phyloP scores from a whole-genome alignment of 768 basidiomycete species.

The Strobilomyces confusus region DNA sequence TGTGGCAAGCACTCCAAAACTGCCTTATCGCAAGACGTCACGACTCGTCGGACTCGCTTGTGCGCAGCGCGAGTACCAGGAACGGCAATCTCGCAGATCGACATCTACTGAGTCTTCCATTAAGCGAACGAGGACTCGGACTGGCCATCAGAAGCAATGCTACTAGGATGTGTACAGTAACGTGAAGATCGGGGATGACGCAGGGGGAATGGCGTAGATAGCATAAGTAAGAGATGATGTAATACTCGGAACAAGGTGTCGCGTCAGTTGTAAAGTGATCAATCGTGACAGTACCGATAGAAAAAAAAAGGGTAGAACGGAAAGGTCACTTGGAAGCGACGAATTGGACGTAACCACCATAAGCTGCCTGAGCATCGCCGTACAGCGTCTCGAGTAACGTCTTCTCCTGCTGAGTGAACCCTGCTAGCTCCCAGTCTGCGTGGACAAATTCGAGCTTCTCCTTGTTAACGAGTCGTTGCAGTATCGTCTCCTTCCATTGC shows the following conservation, averaged over 20 bases:
- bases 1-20: too few species aligned
- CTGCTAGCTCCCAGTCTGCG: conserved; percentile 21
- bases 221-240: neutral
- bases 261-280: neutral
- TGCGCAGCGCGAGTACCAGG: too few species aligned
- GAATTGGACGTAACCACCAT: conserved; percentile 19
- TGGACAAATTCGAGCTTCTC: conserved; percentile 23
- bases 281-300: neutral
- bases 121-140: too few species aligned
- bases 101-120: too few species aligned
- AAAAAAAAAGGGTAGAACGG: neutral
- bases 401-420: conserved; percentile 15
- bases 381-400: conserved; percentile 23
- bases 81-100: too few species aligned
- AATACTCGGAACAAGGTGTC: neutral
- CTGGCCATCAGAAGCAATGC: neutral
- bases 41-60: too few species aligned
- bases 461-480: conserved; percentile 11
- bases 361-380: conserved; percentile 23
- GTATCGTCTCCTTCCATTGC: conserved; percentile 20
- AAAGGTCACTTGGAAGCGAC: conserved; percentile 5
- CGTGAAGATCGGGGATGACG: neutral
- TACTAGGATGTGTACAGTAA: too few species aligned
- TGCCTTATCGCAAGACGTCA: too few species aligned
- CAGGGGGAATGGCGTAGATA: neutral